phyloP scores from a whole-genome alignment of 352 stramenopile species.

The Pythium oligandrum region DNA sequence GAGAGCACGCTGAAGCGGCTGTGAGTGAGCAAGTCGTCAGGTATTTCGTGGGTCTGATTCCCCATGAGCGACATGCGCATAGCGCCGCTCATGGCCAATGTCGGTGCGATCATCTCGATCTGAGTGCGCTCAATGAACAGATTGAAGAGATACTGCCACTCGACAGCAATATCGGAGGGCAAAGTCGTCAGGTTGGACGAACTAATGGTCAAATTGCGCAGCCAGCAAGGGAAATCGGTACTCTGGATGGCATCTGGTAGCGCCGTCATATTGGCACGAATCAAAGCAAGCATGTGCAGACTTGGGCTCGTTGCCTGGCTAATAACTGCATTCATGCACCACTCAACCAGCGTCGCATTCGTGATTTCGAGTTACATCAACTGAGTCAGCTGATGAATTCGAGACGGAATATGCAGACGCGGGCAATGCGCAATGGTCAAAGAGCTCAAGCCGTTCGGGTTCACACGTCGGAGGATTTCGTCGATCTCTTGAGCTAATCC shows the following conservation, averaged over 20 bases:
- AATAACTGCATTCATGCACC: conserved; percentile 9
- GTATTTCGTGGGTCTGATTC: conserved; percentile 4
- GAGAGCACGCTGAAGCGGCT: conserved; percentile 9
- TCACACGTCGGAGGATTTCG: conserved; percentile 1
- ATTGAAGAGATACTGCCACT: conserved; percentile 8
- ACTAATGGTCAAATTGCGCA: conserved; percentile 9
- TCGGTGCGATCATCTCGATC: conserved; percentile 1
- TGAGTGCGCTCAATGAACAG: conserved; percentile 13
- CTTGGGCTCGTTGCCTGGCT: not conserved
- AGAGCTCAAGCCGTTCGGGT: conserved; percentile 1
- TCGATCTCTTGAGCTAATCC: conserved; percentile 7
- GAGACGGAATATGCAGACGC: conserved; percentile 6
- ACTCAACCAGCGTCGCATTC: conserved; percentile 14
- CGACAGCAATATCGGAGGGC: conserved; percentile 4
- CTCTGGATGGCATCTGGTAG: conserved; percentile 4
- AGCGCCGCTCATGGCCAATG: not conserved
- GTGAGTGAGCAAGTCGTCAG: not conserved
- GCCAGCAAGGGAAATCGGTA: conserved; percentile 1
- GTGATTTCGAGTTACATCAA: conserved; percentile 13
- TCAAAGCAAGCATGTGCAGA: conserved; percentile 10
- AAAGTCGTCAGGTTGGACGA: conserved; percentile 6
- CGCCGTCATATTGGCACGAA: conserved; percentile 9
- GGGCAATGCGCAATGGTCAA: conserved; percentile 18
- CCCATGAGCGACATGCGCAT: conserved; percentile 10
- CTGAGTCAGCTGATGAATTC: conserved; percentile 8